phyloP scores from a whole-genome alignment of 2,329 filamentous ascomycete species.

The Podosphaera fusca region DNA sequence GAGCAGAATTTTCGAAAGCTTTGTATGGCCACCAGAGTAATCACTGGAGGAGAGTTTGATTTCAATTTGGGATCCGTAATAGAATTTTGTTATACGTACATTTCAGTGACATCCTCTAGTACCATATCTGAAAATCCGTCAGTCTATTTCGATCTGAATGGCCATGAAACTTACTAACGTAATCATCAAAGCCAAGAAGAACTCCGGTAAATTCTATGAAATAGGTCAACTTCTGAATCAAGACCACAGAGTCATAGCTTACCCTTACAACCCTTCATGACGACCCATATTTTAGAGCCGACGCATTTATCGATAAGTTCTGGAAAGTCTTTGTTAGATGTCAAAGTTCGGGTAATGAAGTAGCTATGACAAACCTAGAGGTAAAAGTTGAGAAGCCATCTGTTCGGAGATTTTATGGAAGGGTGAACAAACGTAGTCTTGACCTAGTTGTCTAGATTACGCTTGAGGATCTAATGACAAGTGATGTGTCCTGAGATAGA shows the following conservation, averaged over 20 bases:
- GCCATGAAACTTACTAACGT: conserved; percentile 63
- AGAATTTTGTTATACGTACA: conserved; percentile 29
- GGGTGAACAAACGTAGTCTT: no score
- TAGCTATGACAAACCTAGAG: conserved; percentile 10
- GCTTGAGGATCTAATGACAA: no score
- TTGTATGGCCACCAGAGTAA: conserved; percentile 68
- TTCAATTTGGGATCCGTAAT: no score
- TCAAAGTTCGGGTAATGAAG: neutral
- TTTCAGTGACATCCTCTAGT: conserved; percentile 88
- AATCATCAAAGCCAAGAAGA: conserved; percentile 90
- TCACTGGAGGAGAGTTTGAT: conserved; percentile 40
- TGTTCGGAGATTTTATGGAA: neutral
- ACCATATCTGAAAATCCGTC: conserved; percentile 59
- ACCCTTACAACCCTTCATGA: conserved; percentile 99
- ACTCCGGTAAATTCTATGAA: conserved; percentile 76
- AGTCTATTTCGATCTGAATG: neutral
- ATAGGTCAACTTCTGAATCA: neutral
- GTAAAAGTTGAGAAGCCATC: conserved; percentile 16
- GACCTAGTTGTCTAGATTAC: no score
- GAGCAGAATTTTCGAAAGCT: conserved; percentile 79
- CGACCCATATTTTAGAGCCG: conserved; percentile 90
- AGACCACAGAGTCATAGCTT: conserved; percentile 8
- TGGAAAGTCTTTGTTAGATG: conserved; percentile 17
- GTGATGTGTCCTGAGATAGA: no score
- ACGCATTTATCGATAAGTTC: conserved; percentile 99